Evolutionary conservation across 2,329 filamentous ascomycete genomes (phyloP), one percentile per base, ranked within the genome.

Genomic region (Macrophomina phaseolina): DNA sequence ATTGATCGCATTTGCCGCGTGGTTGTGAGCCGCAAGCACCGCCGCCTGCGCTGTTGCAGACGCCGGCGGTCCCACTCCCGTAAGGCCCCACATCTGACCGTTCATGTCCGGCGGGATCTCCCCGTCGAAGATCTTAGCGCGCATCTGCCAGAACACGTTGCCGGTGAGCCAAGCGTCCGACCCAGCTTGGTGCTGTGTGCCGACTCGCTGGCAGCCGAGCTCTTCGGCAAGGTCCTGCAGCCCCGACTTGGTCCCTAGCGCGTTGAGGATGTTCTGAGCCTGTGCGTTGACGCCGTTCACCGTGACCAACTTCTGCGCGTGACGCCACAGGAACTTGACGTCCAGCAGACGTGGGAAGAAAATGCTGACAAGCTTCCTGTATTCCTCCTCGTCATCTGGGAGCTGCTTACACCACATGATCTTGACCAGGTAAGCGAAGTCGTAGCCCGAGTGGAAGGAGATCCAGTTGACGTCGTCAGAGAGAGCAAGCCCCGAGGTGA

Each of bases 381-480:
- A 99, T 70, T 95, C 90, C 60, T 90, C 86, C 77, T 98, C 95
- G 71, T 97, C 93, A 72, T 93, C 91, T 0, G 95, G 95, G 7
- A 99, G 84, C 52, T 90, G 88, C 71, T 89, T 87, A 80, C 91
- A 91, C 67, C 92, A 90, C 77, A 99, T 89, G 67, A 97, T 89
- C 81, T 99, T 99, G 75, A 96, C 94, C 55, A 99, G 84, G 75
- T 98, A 98, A 58, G 94, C 95, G 80, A 99, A 98, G 81, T 99
- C 95, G 80, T 99, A 99, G 68, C 94, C 95, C 34, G 93, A 95
- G 78, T 99, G 95, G 81, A 98, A 98, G 4, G 93, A 97, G 70
- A 99, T 92, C 95, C 95, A 99, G 77, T 93, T 90, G 65, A 97
- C 91, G 67, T 96, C 89, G 46, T 95, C 90, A 70, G 92, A 89